phyloP scores from a whole-genome alignment of 208 protist species.

The Trypanosoma rangeli region DNA sequence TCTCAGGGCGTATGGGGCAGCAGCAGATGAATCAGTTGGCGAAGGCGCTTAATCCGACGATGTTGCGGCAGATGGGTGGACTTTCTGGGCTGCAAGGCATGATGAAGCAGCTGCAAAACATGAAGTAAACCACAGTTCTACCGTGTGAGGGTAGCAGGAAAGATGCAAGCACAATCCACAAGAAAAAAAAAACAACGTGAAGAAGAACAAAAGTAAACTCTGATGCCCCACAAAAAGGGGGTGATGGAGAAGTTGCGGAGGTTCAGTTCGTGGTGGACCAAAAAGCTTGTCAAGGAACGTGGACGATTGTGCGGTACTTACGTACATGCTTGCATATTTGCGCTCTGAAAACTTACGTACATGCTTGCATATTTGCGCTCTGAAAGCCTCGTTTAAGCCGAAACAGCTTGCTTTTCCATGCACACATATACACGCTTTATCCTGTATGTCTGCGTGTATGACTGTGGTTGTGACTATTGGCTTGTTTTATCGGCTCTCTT shows the following conservation, averaged over 20 bases:
- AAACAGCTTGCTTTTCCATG: neutral
- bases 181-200: neutral
- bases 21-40: conserved; percentile 87
- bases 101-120: conserved; percentile 81
- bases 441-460: conserved; percentile 12
- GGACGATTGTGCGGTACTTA: neutral
- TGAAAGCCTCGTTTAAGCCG: no score
- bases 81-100: conserved; percentile 83
- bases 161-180: neutral
- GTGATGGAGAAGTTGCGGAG: neutral
- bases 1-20: conserved; percentile 60
- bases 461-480: no score
- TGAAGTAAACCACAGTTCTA: conserved; percentile 6
- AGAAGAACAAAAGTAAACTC: neutral
- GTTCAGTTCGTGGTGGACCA: neutral
- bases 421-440: no score
- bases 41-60: conserved; percentile 85
- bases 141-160: neutral
- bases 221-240: neutral
- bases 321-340: no score
- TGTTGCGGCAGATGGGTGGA: conserved; percentile 85
- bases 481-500: neutral
- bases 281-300: neutral
- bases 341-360: no score
- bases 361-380: no score